These are phyloP conservation scores for Fusarium sp. DNA, from an alignment of 2,329 filamentous ascomycete species.

Conservation along the genomic window DNA sequence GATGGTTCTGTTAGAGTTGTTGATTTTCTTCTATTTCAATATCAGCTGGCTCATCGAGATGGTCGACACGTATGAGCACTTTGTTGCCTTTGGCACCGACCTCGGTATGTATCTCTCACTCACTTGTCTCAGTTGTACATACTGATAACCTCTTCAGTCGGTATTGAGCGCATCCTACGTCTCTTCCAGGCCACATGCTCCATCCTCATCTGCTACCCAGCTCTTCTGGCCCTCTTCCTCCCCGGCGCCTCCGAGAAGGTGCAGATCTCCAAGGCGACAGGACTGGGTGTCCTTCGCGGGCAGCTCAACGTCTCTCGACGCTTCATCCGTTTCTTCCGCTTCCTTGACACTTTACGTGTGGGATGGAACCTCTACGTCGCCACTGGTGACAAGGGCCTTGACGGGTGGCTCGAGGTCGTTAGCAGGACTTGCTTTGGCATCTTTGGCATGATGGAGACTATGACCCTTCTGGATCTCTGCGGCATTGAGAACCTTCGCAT, in stretches of 20 bases:
- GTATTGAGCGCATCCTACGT: slow-evolving; percentile 71
- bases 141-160: slow-evolving; percentile 55
- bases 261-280: slow-evolving; percentile 47
- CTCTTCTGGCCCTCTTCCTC: slow-evolving; percentile 53
- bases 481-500: slow-evolving; percentile 59
- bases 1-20: neutral
- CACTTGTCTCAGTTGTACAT: neutral
- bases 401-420: slow-evolving; percentile 65
- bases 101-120: slow-evolving; percentile 53
- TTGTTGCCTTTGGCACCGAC: slow-evolving; percentile 61
- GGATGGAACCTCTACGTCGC: slow-evolving; percentile 59
- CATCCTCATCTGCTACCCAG: slow-evolving; percentile 60
- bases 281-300: slow-evolving; percentile 52
- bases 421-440: slow-evolving; percentile 72
- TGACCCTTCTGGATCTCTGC: slow-evolving; percentile 69
- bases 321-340: slow-evolving; percentile 77
- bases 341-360: slow-evolving; percentile 68
- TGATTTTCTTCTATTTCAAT: neutral
- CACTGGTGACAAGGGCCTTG: slow-evolving; percentile 46
- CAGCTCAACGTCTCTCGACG: slow-evolving; percentile 66
- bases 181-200: slow-evolving; percentile 65
- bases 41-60: slow-evolving; percentile 31
- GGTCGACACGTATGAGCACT: slow-evolving; percentile 48
- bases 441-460: slow-evolving; percentile 75
- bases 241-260: slow-evolving; percentile 27